These are phyloP conservation scores for Evernia prunastri DNA, from an alignment of 495 filamentous ascomycete species.

Conservation along the genomic window DNA sequence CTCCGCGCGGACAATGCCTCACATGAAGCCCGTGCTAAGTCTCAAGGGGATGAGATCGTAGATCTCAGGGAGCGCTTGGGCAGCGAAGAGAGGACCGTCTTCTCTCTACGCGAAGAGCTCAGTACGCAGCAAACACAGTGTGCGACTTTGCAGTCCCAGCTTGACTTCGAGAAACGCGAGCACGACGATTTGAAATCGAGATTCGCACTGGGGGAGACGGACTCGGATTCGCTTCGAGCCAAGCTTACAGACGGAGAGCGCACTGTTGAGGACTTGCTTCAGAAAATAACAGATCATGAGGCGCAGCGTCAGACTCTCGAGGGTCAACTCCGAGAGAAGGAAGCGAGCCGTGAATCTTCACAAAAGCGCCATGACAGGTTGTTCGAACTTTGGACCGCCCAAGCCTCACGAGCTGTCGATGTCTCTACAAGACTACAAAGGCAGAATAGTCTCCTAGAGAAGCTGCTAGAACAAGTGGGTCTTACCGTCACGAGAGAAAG, in stretches of 20 bases:
- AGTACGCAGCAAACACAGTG: conserved; percentile 53
- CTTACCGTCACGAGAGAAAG: conserved; percentile 72
- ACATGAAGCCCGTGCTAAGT: conserved; percentile 44
- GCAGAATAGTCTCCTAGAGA: conserved; percentile 67
- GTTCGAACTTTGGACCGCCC: conserved; percentile 49
- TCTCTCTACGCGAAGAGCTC: conserved; percentile 38
- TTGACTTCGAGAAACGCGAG: conserved; percentile 59
- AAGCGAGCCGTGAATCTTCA: conserved; percentile 49
- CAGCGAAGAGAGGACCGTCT: conserved; percentile 35
- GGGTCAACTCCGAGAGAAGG: conserved; percentile 47
- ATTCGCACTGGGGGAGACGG: conserved; percentile 71
- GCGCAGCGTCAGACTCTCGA: conserved; percentile 40
- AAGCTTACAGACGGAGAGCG: conserved; percentile 63
- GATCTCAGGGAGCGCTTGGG: conserved; percentile 43
- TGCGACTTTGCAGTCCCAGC: conserved; percentile 52
- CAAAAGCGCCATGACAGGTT: conserved; percentile 37
- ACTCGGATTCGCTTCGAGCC: conserved; percentile 67
- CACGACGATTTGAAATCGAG: conserved; percentile 57
- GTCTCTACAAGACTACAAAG: conserved; percentile 71
- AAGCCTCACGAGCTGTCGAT: conserved; percentile 65
- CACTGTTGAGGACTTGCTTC: conserved; percentile 52
- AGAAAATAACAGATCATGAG: conserved; percentile 59
- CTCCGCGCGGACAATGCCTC: conserved; percentile 37
- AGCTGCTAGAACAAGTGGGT: conserved; percentile 77
- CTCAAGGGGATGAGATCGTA: conserved; percentile 38